These are phyloP conservation scores for Phytophthora europaea DNA, from an alignment of 352 stramenopile genomes.

Conservation along the genomic window DNA sequence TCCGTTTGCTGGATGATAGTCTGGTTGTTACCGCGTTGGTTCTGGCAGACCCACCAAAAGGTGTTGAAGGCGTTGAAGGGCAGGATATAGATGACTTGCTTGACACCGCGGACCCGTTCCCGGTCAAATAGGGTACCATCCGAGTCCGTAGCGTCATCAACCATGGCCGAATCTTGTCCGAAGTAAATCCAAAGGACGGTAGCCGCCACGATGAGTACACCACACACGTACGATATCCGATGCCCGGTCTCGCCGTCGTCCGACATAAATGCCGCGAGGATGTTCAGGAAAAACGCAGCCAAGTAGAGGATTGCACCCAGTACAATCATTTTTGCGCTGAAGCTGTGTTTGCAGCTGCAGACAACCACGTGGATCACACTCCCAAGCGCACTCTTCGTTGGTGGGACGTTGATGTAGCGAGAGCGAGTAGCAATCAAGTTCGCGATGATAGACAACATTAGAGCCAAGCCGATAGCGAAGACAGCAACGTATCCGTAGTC, in stretches of 20 bases:
- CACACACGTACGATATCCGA: slow-evolving; percentile 54
- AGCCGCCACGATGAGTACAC: slow-evolving; percentile 43
- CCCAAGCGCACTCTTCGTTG: slow-evolving; percentile 47
- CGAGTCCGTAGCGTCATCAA: slow-evolving; percentile 47
- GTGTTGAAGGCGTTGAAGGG: slow-evolving; percentile 58
- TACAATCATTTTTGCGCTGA: slow-evolving; percentile 45
- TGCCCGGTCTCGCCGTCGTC: slow-evolving; percentile 44
- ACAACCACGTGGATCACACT: slow-evolving; percentile 51
- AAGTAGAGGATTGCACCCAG: slow-evolving; percentile 45
- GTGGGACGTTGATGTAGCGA: slow-evolving; percentile 59
- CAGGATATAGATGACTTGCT: slow-evolving; percentile 49
- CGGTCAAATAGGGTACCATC: slow-evolving; percentile 48
- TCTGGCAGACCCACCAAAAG: slow-evolving; percentile 67
- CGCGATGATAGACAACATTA: slow-evolving; percentile 44
- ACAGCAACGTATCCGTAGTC: slow-evolving; percentile 51
- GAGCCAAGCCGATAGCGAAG: slow-evolving; percentile 61
- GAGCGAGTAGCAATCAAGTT: slow-evolving; percentile 47
- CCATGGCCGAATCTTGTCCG: slow-evolving; percentile 53
- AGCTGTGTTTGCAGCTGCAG: slow-evolving; percentile 31
- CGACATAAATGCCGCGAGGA: slow-evolving; percentile 57
- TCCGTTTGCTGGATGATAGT: slow-evolving; percentile 75
- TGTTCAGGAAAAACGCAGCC: slow-evolving; percentile 55
- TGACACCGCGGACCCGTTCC: slow-evolving; percentile 55
- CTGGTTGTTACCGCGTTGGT: slow-evolving; percentile 76
- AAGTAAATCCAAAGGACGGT: slow-evolving; percentile 56